Evolutionary conservation across 2,329 filamentous ascomycete species (phyloP).

Genomic region (Hypoxylon sp.): DNA sequence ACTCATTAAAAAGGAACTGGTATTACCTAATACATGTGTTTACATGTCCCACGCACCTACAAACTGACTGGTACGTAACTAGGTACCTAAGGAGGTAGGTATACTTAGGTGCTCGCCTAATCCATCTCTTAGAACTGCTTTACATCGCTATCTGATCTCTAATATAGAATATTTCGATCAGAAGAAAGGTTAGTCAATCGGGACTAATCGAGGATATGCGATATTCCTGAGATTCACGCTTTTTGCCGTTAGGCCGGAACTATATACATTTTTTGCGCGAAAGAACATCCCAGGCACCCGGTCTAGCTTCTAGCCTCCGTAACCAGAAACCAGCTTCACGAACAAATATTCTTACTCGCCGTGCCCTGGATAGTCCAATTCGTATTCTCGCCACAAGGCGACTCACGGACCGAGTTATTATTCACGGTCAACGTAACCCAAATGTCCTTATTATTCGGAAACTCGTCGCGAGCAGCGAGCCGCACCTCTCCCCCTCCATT

Average conservation of each 20-base stretch:
- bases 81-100: no score
- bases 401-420: conserved; percentile 65
- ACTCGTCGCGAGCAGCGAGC: conserved; percentile 66
- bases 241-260: background rate
- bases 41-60: no score
- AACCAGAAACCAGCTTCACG: conserved; percentile 5
- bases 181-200: background rate
- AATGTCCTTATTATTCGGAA: conserved; percentile 67
- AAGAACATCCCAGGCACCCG: background rate
- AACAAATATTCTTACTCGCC: conserved; percentile 61
- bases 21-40: no score
- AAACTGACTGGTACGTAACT: no score
- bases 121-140: no score
- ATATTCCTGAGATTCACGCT: background rate
- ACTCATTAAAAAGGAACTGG: no score
- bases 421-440: conserved; percentile 66
- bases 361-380: conserved; percentile 65
- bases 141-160: no score
- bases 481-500: conserved; percentile 70
- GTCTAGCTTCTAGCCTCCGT: no score
- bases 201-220: background rate
- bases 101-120: no score
- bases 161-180: no score
- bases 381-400: conserved; percentile 68
- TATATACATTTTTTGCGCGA: conserved; percentile 1